Evolutionary conservation across 257 asterid species (phyloP).

Genomic region (Eustoma russellianum): DNA sequence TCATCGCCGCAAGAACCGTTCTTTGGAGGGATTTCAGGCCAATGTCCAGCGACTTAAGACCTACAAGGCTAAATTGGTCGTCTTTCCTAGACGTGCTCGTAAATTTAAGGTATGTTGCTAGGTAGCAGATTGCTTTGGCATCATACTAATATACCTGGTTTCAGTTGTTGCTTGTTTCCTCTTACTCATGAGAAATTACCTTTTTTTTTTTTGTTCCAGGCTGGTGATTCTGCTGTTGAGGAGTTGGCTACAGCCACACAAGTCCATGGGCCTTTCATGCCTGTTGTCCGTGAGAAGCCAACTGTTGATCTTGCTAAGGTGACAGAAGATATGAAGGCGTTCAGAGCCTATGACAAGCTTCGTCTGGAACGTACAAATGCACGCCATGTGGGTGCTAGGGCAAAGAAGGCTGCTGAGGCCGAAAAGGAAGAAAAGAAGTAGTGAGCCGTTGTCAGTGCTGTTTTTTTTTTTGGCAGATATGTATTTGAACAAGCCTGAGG

Average conservation of each 20-base stretch:
- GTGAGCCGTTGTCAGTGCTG: constrained; percentile 1
- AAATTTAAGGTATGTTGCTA: constrained; percentile 36
- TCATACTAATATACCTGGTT: too few species aligned
- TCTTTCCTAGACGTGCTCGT: constrained; percentile 63
- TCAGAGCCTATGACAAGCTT: constrained; percentile 54
- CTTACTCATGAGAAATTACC: too few species aligned
- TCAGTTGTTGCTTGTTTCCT: too few species aligned
- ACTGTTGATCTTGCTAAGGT: constrained; percentile 54
- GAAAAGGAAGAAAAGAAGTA: constrained; percentile 62
- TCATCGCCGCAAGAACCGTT: constrained; percentile 58
- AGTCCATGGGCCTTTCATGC: constrained; percentile 43
- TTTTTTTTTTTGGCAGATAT: background rate
- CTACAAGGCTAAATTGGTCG: constrained; percentile 65
- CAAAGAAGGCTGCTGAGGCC: constrained; percentile 67
- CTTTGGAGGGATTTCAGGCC: constrained; percentile 62
- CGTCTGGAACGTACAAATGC: constrained; percentile 48
- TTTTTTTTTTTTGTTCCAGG: constrained; percentile 12
- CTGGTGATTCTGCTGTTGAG: constrained; percentile 55
- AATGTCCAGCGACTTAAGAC: constrained; percentile 68
- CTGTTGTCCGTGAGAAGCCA: constrained; percentile 44
- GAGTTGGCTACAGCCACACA: constrained; percentile 68
- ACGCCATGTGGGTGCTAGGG: constrained; percentile 55
- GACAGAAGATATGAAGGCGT: constrained; percentile 45
- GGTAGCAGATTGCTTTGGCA: too few species aligned
- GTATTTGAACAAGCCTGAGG: constrained; percentile 9